Conservation (phyloP, 2,329 filamentous ascomycete species). For the Trichoderma atrobrunneum region DNA sequence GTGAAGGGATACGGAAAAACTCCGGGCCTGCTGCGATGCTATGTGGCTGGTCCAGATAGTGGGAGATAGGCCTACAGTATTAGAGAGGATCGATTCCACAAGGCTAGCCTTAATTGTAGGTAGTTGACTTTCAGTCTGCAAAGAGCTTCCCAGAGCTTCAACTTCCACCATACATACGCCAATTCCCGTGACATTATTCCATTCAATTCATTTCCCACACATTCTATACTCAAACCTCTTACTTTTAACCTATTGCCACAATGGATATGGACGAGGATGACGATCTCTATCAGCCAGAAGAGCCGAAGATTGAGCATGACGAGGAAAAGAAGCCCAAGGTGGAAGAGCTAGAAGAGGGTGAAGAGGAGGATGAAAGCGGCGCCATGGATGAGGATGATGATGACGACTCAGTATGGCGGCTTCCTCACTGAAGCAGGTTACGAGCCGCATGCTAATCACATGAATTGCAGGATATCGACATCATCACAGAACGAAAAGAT, state of each 20-base stretch:
- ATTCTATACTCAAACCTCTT: not conserved
- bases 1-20: slow-evolving; percentile 17
- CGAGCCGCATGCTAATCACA: not conserved
- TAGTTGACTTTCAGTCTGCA: not conserved
- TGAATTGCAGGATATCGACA: slow-evolving; percentile 58
- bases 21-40: not conserved
- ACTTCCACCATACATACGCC: not conserved
- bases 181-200: not conserved
- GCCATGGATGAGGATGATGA: slow-evolving; percentile 61
- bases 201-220: not conserved
- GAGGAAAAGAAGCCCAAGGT: slow-evolving; percentile 37
- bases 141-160: slow-evolving; percentile 17
- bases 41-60: not conserved
- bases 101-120: slow-evolving; percentile 1
- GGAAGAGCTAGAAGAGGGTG: slow-evolving; percentile 61
- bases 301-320: slow-evolving; percentile 41
- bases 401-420: slow-evolving; percentile 31
- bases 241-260: not conserved
- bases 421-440: not conserved
- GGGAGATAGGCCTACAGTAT: not conserved
- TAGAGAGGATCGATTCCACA: not conserved
- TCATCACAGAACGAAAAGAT: slow-evolving; percentile 66
- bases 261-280: slow-evolving; percentile 70
- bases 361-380: slow-evolving; percentile 60
- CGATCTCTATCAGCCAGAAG: slow-evolving; percentile 64